Evolutionary conservation across 2,329 filamentous ascomycete genomes (phyloP).

Genomic region (Dactylonectria macrodidyma): DNA sequence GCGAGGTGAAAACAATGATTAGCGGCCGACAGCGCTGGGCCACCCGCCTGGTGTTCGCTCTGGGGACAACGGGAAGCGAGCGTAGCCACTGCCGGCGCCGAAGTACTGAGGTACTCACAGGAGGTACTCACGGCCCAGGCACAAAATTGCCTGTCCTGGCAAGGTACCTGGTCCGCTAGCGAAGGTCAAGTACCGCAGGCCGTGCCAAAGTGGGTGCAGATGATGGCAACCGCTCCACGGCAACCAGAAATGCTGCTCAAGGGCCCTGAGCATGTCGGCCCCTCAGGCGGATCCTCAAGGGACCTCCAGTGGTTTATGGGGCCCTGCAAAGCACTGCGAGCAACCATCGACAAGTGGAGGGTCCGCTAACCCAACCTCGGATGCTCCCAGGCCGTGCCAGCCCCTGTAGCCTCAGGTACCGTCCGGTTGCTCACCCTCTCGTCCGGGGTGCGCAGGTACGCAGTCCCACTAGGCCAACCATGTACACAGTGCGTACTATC

Average conservation of each 20-base stretch:
- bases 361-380: conserved; percentile 12
- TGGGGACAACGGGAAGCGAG: conserved; percentile 3
- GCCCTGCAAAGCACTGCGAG: conserved; percentile 12
- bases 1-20: conserved; percentile 10
- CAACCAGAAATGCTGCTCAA: conserved; percentile 17
- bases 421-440: conserved; percentile 19
- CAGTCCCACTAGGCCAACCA: conserved; percentile 30
- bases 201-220: conserved; percentile 29
- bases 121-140: conserved; percentile 23
- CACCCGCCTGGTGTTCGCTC: conserved; percentile 14
- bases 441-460: conserved; percentile 28
- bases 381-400: background rate
- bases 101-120: background rate
- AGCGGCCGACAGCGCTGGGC: conserved; percentile 19
- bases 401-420: conserved; percentile 35
- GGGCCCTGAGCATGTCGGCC: conserved; percentile 10
- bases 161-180: conserved; percentile 18
- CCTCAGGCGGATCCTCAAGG: conserved; percentile 21
- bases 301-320: conserved; percentile 8
- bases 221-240: conserved; percentile 6
- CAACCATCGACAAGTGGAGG: conserved; percentile 13
- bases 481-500: conserved; percentile 44
- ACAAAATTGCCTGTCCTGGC: conserved; percentile 22
- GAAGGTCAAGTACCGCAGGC: conserved; percentile 12
- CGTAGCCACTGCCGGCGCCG: background rate